These are phyloP conservation scores for Fusarium avenaceum DNA, from an alignment of 2,329 filamentous ascomycete genomes.

Conservation along the genomic window DNA sequence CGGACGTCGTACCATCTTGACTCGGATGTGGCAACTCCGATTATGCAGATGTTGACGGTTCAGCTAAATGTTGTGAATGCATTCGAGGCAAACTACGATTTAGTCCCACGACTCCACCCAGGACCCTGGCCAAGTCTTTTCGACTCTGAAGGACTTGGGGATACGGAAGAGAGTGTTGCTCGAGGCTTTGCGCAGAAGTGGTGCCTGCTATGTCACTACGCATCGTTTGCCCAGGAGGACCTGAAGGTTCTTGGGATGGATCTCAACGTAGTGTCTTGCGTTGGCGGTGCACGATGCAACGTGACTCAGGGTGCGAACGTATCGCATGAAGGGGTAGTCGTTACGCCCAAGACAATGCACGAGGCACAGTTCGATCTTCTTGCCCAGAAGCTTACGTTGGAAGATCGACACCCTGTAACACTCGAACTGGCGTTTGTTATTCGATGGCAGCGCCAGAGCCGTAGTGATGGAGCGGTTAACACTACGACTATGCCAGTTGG, in stretches of 20 bases:
- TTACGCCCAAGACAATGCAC: slow-evolving; percentile 76
- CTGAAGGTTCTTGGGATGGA: slow-evolving; percentile 74
- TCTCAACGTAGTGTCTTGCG: slow-evolving; percentile 70
- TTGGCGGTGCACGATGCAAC: slow-evolving; percentile 73
- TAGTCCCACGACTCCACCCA: slow-evolving; percentile 81
- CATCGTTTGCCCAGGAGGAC: slow-evolving; percentile 82
- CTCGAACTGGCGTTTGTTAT: slow-evolving; percentile 83
- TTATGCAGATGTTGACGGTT: slow-evolving; percentile 78
- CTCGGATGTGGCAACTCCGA: slow-evolving; percentile 83
- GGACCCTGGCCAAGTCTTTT: slow-evolving; percentile 93
- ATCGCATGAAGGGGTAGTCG: slow-evolving; percentile 60
- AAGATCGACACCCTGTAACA: slow-evolving; percentile 82
- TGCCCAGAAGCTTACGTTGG: slow-evolving; percentile 81
- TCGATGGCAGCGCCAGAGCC: slow-evolving; percentile 76
- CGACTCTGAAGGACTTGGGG: slow-evolving; percentile 65
- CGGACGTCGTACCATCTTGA: slow-evolving; percentile 82
- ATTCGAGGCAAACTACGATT: slow-evolving; percentile 92
- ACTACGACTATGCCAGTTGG: slow-evolving; percentile 81
- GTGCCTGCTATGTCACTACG: slow-evolving; percentile 79
- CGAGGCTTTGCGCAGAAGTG: slow-evolving; percentile 83
- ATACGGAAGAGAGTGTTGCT: slow-evolving; percentile 52
- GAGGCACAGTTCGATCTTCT: slow-evolving; percentile 80
- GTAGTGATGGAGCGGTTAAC: slow-evolving; percentile 59
- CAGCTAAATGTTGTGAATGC: slow-evolving; percentile 82
- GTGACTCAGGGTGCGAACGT: slow-evolving; percentile 57